phyloP scores from a whole-genome alignment of 495 filamentous ascomycete species.

The Penicillium manginii region DNA sequence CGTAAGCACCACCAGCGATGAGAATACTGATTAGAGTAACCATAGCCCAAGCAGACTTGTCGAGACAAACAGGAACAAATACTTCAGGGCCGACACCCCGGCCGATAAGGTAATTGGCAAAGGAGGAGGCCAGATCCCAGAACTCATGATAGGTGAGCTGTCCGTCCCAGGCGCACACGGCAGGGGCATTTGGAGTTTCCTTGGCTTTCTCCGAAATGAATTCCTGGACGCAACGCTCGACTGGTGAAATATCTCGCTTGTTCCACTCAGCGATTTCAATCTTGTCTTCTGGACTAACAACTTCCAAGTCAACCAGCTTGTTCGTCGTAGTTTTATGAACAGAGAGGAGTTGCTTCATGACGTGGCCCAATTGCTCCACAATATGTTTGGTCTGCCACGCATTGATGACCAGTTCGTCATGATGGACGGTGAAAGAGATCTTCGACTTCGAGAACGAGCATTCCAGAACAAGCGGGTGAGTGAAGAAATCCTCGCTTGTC shows the following conservation, averaged over 20 bases:
- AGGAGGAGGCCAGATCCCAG: conserved; percentile 36
- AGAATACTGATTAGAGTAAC: conserved; percentile 56
- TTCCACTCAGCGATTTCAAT: conserved; percentile 40
- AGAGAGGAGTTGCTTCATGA: conserved; percentile 40
- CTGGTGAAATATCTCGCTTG: conserved; percentile 21
- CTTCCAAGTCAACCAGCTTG: conserved; percentile 37
- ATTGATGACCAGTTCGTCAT: conserved; percentile 43
- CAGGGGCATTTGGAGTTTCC: conserved; percentile 37
- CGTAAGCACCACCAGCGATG: conserved; percentile 61
- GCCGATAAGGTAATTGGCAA: conserved; percentile 41
- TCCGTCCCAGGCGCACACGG: conserved; percentile 50
- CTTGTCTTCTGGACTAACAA: conserved; percentile 40
- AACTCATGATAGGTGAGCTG: conserved; percentile 46
- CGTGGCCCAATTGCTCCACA: conserved; percentile 35
- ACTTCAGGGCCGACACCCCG: conserved; percentile 53
- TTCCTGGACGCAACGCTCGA: conserved; percentile 55
- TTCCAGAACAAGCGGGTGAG: conserved; percentile 53
- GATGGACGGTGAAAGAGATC: conserved; percentile 37
- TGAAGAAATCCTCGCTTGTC: conserved; percentile 50
- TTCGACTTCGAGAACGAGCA: conserved; percentile 39
- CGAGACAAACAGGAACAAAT: conserved; percentile 59
- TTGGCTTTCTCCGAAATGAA: conserved; percentile 33
- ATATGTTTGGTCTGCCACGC: conserved; percentile 41
- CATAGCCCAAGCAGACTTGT: conserved; percentile 59
- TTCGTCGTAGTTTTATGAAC: conserved; percentile 28